phyloP scores from a whole-genome alignment of 225 moss, liverwort and hornwort species.

The Asterella californica region DNA sequence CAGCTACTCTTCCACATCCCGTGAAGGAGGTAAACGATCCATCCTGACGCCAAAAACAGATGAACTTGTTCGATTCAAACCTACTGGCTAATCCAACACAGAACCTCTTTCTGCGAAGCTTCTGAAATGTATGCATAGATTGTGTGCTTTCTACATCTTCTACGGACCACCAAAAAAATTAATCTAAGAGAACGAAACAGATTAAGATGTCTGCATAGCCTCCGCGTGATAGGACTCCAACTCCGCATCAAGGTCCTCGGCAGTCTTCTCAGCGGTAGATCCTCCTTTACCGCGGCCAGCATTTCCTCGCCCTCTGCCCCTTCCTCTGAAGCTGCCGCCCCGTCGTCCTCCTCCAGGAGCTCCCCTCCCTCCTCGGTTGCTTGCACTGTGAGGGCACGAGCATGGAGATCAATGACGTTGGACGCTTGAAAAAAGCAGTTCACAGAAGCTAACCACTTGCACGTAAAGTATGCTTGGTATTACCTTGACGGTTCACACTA shows the following conservation, averaged over 20 bases:
- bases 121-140: not conserved
- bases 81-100: slow-evolving; percentile 10
- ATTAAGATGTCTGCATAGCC: slow-evolving; percentile 71
- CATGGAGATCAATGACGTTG: not conserved
- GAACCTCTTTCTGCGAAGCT: slow-evolving; percentile 3
- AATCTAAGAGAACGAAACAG: not conserved
- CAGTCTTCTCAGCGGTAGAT: slow-evolving; percentile 54
- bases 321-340: slow-evolving; percentile 40
- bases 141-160: slow-evolving; percentile 17
- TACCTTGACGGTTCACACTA: not conserved
- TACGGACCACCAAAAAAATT: slow-evolving; percentile 23
- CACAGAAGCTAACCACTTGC: not conserved
- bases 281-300: slow-evolving; percentile 31
- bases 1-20: slow-evolving; percentile 25
- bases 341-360: slow-evolving; percentile 38
- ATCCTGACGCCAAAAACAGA: slow-evolving; percentile 14
- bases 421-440: not conserved
- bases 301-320: slow-evolving; percentile 51
- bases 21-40: slow-evolving; percentile 13
- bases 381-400: slow-evolving; percentile 24
- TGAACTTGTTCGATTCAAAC: slow-evolving; percentile 6
- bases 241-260: slow-evolving; percentile 82
- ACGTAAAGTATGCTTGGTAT: not conserved
- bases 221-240: slow-evolving; percentile 83
- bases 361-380: slow-evolving; percentile 35